A percentile compares a stretch with the other conserved stretches of the same genome.
phyloP scores from a whole-genome alignment of 108 stramenopile genomes.

The Cyclostephanos invisitatus region DNA sequence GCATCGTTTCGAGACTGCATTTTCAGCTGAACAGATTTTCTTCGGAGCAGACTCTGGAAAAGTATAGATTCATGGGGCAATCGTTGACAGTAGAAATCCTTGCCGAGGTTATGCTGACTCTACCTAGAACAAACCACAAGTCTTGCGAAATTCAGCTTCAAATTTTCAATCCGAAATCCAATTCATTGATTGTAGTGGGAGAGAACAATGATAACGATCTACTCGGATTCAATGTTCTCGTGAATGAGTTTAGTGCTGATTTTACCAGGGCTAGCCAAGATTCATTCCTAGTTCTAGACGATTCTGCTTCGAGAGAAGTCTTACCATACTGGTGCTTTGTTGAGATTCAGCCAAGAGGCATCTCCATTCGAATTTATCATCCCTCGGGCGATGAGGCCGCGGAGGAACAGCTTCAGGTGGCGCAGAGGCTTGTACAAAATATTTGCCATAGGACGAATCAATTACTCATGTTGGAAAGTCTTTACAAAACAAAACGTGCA shows the following conservation, averaged over 20 bases:
- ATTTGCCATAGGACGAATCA: slow-evolving; percentile 72
- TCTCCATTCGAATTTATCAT: slow-evolving; percentile 64
- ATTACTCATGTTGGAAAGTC: slow-evolving; percentile 59
- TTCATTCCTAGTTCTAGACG: slow-evolving; percentile 37
- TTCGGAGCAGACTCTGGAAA: slow-evolving; percentile 71
- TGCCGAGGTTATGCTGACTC: slow-evolving; percentile 51
- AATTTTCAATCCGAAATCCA: slow-evolving; percentile 59
- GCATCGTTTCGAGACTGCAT: slow-evolving; percentile 45
- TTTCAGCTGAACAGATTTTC: slow-evolving; percentile 57
- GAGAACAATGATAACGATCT: slow-evolving; percentile 52
- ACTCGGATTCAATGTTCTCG: slow-evolving; percentile 52
- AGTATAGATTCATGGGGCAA: slow-evolving; percentile 45
- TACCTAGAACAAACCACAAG: slow-evolving; percentile 56
- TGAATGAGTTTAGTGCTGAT: slow-evolving; percentile 20
- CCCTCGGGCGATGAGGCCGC: slow-evolving; percentile 59
- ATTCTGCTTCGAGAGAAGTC: slow-evolving; percentile 7
- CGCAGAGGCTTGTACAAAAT: slow-evolving; percentile 17
- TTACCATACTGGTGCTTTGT: slow-evolving; percentile 70
- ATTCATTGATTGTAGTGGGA: slow-evolving; percentile 60
- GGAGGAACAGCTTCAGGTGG: slow-evolving; percentile 27
- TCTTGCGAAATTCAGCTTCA: slow-evolving; percentile 54
- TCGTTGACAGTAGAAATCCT: slow-evolving; percentile 50
- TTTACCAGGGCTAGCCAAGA: slow-evolving; percentile 25
- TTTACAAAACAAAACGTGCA: slow-evolving; percentile 64
- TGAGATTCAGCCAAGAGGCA: slow-evolving; percentile 47